Evolutionary conservation across 805 yeast genomes (phyloP).

Genomic region (Nematodospora valgi): DNA sequence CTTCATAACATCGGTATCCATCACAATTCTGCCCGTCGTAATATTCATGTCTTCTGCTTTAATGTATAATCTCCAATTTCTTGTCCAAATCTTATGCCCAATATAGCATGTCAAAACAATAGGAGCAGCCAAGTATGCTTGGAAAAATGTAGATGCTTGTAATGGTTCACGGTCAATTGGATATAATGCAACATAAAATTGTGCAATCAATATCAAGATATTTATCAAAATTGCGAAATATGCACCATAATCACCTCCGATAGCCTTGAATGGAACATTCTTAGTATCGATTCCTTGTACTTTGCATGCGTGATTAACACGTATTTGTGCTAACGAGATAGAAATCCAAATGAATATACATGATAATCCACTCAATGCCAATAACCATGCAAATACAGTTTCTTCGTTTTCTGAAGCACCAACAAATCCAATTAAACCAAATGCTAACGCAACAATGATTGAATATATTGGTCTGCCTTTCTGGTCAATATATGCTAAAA

Average conservation of each 20-base stretch:
- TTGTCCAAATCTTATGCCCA: conserved; percentile 25
- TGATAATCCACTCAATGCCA: conserved; percentile 34
- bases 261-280: conserved; percentile 67
- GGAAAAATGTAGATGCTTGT: conserved; percentile 43
- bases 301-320: conserved; percentile 55
- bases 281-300: conserved; percentile 60
- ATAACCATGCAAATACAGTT: conserved; percentile 34
- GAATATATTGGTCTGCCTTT: conserved; percentile 36
- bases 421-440: conserved; percentile 35
- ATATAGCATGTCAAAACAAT: conserved; percentile 38
- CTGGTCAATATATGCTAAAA: conserved; percentile 32
- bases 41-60: conserved; percentile 23
- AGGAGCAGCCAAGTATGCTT: conserved; percentile 45
- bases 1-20: conserved; percentile 24
- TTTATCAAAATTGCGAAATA: conserved; percentile 20
- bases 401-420: conserved; percentile 22
- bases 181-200: conserved; percentile 27
- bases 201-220: conserved; percentile 20
- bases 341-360: conserved; percentile 39
- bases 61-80: conserved; percentile 22
- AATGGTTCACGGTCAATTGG: conserved; percentile 43
- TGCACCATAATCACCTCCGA: conserved; percentile 44
- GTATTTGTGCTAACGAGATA: conserved; percentile 33
- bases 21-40: conserved; percentile 20
- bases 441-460: conserved; percentile 22